A percentile compares a stretch with the other conserved stretches of the same genome.
These are phyloP conservation scores for Gloeophyllum trabeum DNA, from an alignment of 768 basidiomycete species.

Conservation along the genomic window DNA sequence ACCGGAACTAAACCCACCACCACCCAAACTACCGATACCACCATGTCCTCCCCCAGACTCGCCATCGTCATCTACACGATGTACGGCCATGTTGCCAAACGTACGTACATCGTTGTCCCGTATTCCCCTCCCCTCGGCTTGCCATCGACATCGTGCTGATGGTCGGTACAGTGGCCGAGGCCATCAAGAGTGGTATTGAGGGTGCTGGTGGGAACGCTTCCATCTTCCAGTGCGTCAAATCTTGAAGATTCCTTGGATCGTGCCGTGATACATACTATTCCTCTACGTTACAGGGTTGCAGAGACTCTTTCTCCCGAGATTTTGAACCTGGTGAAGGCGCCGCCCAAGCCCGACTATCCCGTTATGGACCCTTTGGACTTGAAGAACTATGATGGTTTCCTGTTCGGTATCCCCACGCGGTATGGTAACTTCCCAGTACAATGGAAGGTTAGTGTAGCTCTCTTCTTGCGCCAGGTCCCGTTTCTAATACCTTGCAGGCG, in stretches of 20 bases:
- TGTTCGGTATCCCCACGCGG: slow-evolving; percentile 73
- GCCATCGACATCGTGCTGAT: background rate
- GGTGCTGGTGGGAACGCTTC: slow-evolving; percentile 29
- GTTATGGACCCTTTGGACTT: slow-evolving; percentile 46
- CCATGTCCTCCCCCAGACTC: slow-evolving; percentile 30
- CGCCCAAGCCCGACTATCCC: slow-evolving; percentile 63
- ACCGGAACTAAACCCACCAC: background rate
- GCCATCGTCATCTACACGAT: slow-evolving; percentile 67
- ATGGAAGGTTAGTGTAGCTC: slow-evolving; percentile 34
- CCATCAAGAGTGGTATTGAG: slow-evolving; percentile 29
- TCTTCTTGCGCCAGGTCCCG: background rate
- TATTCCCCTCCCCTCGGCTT: background rate
- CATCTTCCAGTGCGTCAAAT: slow-evolving; percentile 29
- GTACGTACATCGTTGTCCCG: slow-evolving; percentile 26
- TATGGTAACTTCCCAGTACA: slow-evolving; percentile 76
- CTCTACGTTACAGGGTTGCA: slow-evolving; percentile 36
- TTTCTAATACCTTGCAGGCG: slow-evolving; percentile 7
- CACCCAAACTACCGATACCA: background rate
- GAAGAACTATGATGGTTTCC: slow-evolving; percentile 51
- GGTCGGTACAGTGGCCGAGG: slow-evolving; percentile 45
- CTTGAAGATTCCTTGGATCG: background rate
- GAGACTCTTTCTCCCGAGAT: slow-evolving; percentile 72
- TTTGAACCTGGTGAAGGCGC: slow-evolving; percentile 57
- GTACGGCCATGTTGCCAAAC: slow-evolving; percentile 61
- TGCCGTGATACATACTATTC: background rate